These are phyloP conservation scores for Salvia rosmarinus DNA, from an alignment of 257 asterid genomes.

Conservation along the genomic window DNA sequence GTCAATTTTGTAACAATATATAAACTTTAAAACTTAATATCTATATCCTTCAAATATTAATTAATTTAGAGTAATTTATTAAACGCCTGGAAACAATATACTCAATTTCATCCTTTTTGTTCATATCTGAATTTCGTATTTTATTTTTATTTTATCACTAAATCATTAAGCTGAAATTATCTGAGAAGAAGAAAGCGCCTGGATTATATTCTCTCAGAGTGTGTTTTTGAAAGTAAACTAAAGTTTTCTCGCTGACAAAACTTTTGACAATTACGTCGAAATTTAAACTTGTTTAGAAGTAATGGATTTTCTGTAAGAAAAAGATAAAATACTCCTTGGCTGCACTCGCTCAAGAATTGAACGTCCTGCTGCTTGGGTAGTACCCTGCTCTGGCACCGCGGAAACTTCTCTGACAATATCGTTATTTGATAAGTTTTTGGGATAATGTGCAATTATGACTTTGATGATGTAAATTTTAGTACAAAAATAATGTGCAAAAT, in stretches of 20 bases:
- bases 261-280: neutral
- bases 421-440: neutral
- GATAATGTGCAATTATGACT: no score
- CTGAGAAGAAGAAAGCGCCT: neutral
- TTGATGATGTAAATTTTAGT: no score
- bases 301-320: no score
- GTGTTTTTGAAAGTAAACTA: neutral
- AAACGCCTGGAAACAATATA: neutral
- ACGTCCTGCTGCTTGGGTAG: conserved; percentile 10
- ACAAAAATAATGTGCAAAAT: no score
- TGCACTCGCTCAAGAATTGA: neutral
- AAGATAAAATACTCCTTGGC: no score
- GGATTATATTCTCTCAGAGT: neutral
- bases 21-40: neutral
- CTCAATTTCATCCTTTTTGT: neutral
- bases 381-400: conserved; percentile 27
- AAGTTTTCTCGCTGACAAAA: conserved; percentile 11
- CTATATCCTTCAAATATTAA: neutral
- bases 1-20: neutral
- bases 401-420: conserved; percentile 27
- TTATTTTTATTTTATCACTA: neutral
- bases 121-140: neutral
- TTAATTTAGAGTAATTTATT: neutral
- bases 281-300: neutral
- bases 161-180: neutral